Evolutionary conservation across 2,329 filamentous ascomycete species (phyloP).

Genomic region (Fusarium acutatum): DNA sequence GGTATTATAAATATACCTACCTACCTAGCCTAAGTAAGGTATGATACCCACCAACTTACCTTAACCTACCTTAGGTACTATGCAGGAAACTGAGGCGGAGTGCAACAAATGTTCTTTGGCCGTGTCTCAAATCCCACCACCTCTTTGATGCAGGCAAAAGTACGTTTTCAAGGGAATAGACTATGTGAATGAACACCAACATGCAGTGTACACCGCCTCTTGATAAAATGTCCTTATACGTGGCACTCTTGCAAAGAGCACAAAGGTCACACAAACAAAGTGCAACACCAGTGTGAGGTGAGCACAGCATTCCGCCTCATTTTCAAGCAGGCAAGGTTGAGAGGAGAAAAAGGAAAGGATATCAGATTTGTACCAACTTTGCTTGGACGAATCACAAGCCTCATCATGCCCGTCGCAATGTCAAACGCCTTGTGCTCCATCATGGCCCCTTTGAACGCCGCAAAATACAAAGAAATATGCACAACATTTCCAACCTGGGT

Average conservation of each 20-base stretch:
- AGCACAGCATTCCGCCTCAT: not conserved
- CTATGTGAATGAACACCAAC: not conserved
- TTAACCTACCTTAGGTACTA: not conserved
- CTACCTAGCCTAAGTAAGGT: not conserved
- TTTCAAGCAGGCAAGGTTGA: not conserved
- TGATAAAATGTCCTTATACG: not conserved
- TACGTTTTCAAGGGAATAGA: not conserved
- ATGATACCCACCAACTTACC: not conserved
- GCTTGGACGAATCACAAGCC: not conserved
- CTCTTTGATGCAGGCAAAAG: not conserved
- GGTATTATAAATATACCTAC: not conserved
- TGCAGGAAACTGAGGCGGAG: not conserved
- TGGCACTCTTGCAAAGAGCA: not conserved
- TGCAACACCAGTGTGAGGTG: not conserved
- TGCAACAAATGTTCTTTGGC: not conserved
- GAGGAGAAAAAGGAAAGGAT: not conserved
- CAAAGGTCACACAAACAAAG: not conserved
- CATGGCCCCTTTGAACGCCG: slow-evolving; percentile 21
- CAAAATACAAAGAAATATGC: not conserved
- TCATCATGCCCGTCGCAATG: not conserved
- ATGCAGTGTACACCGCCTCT: not conserved
- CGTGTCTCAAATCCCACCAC: not conserved
- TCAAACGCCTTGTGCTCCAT: slow-evolving; percentile 13
- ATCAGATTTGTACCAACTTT: not conserved
- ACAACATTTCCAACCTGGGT: not conserved